These are phyloP conservation scores for Globisporangium parvum DNA, from an alignment of 352 stramenopile species.

Conservation along the genomic window DNA sequence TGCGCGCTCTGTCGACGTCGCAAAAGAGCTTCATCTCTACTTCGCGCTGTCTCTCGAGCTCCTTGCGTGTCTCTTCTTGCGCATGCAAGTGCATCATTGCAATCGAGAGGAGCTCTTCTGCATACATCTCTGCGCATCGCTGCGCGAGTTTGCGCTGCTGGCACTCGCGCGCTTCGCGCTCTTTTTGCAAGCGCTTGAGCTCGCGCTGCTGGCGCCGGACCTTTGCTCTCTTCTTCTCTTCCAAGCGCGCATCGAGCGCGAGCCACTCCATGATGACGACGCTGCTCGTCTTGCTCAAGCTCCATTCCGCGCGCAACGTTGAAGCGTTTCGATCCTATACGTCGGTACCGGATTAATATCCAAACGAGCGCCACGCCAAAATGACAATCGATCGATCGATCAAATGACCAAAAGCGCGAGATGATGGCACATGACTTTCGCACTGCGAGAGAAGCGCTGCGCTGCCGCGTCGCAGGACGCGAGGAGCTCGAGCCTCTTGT, in stretches of 20 bases:
- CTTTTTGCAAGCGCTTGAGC: slow-evolving; percentile 21
- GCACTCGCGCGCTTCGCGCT: slow-evolving; percentile 24
- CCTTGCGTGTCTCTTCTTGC: slow-evolving; percentile 16
- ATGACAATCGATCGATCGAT: too few relatives aligned
- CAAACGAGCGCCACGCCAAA: too few relatives aligned
- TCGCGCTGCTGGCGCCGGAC: slow-evolving; percentile 46
- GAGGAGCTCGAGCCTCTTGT: too few relatives aligned
- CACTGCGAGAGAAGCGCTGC: too few relatives aligned
- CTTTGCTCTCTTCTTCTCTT: slow-evolving; percentile 38
- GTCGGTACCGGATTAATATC: too few relatives aligned
- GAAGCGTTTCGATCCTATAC: not conserved
- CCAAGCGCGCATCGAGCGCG: slow-evolving; percentile 36
- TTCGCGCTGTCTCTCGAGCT: slow-evolving; percentile 25
- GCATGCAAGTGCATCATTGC: slow-evolving; percentile 28
- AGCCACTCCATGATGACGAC: slow-evolving; percentile 34
- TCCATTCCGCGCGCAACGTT: not conserved
- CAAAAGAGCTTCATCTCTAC: slow-evolving; percentile 32
- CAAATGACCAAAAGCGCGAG: too few relatives aligned
- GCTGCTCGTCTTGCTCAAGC: not conserved
- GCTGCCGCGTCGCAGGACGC: too few relatives aligned
- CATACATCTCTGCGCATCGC: slow-evolving; percentile 44
- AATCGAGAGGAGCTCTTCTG: slow-evolving; percentile 44
- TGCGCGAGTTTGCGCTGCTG: slow-evolving; percentile 21
- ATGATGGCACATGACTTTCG: too few relatives aligned
- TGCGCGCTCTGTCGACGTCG: slow-evolving; percentile 18